These are phyloP conservation scores for Oleoguttula mirabilis DNA, from an alignment of 495 filamentous ascomycete species.

Conservation along the genomic window DNA sequence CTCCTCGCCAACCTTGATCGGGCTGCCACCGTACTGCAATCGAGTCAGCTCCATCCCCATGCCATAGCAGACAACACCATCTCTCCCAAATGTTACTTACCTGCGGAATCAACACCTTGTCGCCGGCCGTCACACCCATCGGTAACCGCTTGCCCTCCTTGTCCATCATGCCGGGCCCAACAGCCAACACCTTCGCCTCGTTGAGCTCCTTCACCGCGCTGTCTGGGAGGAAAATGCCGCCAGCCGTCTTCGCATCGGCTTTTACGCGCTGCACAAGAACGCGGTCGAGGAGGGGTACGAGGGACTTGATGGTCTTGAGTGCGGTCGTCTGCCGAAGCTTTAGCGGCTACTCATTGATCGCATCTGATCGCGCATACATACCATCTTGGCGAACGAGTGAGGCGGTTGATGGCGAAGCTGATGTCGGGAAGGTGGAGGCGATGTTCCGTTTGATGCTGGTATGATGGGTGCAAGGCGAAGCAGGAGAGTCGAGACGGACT, in stretches of 20 bases:
- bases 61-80: not conserved
- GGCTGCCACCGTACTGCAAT: conserved; percentile 77
- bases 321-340: conserved; percentile 35
- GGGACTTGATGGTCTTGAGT: conserved; percentile 89
- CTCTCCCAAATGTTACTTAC: conserved; percentile 39
- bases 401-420: too few relatives aligned
- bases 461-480: too few relatives aligned
- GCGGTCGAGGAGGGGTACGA: conserved; percentile 94
- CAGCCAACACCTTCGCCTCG: conserved; percentile 89
- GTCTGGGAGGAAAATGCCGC: conserved; percentile 95
- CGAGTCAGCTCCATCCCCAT: conserved; percentile 25
- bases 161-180: conserved; percentile 61
- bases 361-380: not conserved
- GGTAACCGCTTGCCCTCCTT: conserved; percentile 32
- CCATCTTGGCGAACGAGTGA: conserved; percentile 4
- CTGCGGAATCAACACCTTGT: conserved; percentile 94
- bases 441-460: too few relatives aligned
- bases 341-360: not conserved
- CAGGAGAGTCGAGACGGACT: too few relatives aligned
- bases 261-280: conserved; percentile 97
- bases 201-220: conserved; percentile 95
- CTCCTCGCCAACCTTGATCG: conserved; percentile 93
- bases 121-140: conserved; percentile 68
- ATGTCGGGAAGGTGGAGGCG: too few relatives aligned
- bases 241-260: conserved; percentile 88